Conservation (phyloP, 2,329 filamentous ascomycete genomes). For the Trichoderma atrobrunneum region DNA sequence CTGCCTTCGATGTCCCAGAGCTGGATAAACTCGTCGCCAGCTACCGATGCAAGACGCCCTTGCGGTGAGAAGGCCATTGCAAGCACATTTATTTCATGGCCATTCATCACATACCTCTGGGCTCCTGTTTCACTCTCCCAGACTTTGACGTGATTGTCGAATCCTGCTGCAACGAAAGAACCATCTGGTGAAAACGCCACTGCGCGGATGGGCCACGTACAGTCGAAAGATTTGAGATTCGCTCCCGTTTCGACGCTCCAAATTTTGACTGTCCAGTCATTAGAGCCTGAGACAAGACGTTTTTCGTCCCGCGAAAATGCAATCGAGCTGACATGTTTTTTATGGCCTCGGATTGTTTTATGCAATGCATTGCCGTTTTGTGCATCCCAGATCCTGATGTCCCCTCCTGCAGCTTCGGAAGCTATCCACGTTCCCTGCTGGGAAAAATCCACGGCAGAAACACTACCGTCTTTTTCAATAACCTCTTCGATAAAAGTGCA, state of each 20-base stretch:
- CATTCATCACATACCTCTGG: not conserved
- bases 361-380: not conserved
- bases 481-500: not conserved
- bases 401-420: not conserved
- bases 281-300: not conserved
- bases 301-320: not conserved
- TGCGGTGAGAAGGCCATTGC: not conserved
- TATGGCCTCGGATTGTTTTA: fast-evolving
- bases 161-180: not conserved
- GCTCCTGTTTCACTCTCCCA: not conserved
- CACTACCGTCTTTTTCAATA: fast-evolving
- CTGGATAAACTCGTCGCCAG: not conserved
- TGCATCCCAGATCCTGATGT: not conserved
- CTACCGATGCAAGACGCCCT: not conserved
- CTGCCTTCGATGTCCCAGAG: not conserved
- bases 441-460: not conserved
- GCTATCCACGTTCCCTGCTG: not conserved
- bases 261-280: not conserved
- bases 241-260: not conserved
- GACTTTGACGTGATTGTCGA: not conserved
- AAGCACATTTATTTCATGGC: fast-evolving
- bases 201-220: not conserved
- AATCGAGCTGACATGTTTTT: not conserved
- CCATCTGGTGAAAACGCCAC: not conserved
- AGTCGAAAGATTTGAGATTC: not conserved